Base-by-base conservation (phyloP, 345 rosid species). In the Arabidopsis suecica region DNA sequence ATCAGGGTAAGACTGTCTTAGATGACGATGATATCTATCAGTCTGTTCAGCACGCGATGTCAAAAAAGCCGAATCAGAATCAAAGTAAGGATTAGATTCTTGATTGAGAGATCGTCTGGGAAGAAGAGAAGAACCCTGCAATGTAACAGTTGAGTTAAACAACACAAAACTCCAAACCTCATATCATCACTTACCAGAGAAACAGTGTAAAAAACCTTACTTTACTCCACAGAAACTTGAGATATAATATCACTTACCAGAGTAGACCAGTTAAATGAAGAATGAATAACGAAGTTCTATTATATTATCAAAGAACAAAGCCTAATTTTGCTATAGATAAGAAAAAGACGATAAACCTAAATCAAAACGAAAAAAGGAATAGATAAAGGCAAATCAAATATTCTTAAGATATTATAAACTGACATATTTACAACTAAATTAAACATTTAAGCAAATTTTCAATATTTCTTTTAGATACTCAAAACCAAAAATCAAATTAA, bases 1-100 rank as follows among this genome's bases (percentile, higher is more conserved):
- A 76, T 92, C 91, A 7, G 91, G 89, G 20, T 96, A 88, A 75
- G 96, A 91, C 73, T 85, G 90, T 57, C 87, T 87, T 63, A 81
- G 76, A 50, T 89, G 97, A 20, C 87, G 93, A 82, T 87, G 83
- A 61, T 84, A 86, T 61, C 95, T 81, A 58, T 83, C 78, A 64
- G 84, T 86, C 5, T 71, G 79, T 57, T 81, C 88, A 22, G 84
- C 78, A 22, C 74, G 87, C 1, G 82, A 45, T 3, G 85, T 47
- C 58, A 66, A 56, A 57, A 81, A 84, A 42, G 71, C 65, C 6
- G 81, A 78, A 51, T 87, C 88, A 14, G 85, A 71, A 56, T 86
- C 94, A 49, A 80, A 77, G 50, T 85, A 82, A 14, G 80, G 72
- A 41, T 75, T 68, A 5, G 82, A 65, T 36, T 88, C 91, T 1